phyloP scores from a whole-genome alignment of 2,329 filamentous ascomycete genomes.

The Pseudodiploospora longispora region DNA sequence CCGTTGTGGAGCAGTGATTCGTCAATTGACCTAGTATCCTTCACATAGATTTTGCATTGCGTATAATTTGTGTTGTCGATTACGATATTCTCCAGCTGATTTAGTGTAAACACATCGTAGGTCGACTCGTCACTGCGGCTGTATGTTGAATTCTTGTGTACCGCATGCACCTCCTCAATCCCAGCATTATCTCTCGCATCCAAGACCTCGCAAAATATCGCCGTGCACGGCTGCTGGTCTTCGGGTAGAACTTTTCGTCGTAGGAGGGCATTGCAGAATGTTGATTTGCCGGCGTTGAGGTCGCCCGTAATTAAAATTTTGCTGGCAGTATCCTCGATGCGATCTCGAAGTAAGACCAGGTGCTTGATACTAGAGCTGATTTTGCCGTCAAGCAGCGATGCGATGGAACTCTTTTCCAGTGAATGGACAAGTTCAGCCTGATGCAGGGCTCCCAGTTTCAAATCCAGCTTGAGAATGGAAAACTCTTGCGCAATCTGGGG shows the following conservation, averaged over 20 bases:
- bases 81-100: conserved; percentile 80
- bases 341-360: conserved; percentile 74
- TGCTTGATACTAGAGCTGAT: conserved; percentile 92
- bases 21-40: conserved; percentile 79
- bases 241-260: conserved; percentile 89
- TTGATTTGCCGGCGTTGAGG: conserved; percentile 94
- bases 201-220: conserved; percentile 95
- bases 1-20: conserved; percentile 95
- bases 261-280: conserved; percentile 95
- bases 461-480: conserved; percentile 86
- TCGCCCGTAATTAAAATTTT: conserved; percentile 96
- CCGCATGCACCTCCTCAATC: conserved; percentile 90
- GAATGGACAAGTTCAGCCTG: conserved; percentile 92
- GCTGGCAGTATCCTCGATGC: conserved; percentile 94
- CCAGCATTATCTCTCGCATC: conserved; percentile 86
- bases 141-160: conserved; percentile 73
- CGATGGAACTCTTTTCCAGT: conserved; percentile 83
- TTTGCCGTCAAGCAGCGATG: conserved; percentile 84
- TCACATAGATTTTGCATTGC: conserved; percentile 95
- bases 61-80: conserved; percentile 81
- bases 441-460: conserved; percentile 79
- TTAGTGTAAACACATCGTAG: conserved; percentile 76
- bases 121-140: conserved; percentile 88
- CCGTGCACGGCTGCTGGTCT: conserved; percentile 96
- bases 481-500: conserved; percentile 94